Conservation (phyloP, 768 basidiomycete genomes). For the Lactarius psammicola region DNA sequence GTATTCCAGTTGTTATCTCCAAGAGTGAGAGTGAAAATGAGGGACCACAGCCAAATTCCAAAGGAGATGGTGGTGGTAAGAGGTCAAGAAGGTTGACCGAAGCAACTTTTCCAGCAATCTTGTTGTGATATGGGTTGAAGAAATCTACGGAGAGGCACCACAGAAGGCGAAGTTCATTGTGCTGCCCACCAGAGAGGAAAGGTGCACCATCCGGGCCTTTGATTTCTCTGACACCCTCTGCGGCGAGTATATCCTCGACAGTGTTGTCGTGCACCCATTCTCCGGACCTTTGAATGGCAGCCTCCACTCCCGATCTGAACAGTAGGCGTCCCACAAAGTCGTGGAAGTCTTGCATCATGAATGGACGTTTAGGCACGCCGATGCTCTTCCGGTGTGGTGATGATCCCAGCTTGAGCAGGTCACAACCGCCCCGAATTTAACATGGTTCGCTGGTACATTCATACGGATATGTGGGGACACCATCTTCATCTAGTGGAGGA, state of each 20-base stretch:
- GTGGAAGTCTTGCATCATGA: slow-evolving; percentile 2
- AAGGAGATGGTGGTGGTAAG: too few species aligned
- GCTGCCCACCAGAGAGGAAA: slow-evolving; percentile 4
- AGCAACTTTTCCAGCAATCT: slow-evolving; percentile 33
- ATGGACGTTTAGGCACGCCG: slow-evolving; percentile 3
- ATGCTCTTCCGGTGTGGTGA: slow-evolving; percentile 1
- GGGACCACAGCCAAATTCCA: too few species aligned
- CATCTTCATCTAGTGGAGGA: background rate
- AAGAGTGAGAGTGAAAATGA: too few species aligned
- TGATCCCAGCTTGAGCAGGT: slow-evolving; percentile 5
- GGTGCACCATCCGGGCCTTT: slow-evolving; percentile 1
- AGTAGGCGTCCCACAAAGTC: background rate
- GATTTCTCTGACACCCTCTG: background rate
- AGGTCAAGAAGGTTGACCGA: too few species aligned
- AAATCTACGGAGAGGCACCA: slow-evolving; percentile 39
- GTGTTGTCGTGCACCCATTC: background rate
- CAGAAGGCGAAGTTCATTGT: slow-evolving; percentile 27
- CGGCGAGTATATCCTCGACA: slow-evolving; percentile 1
- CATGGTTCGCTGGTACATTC: slow-evolving; percentile 1
- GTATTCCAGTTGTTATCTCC: too few species aligned
- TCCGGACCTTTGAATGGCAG: background rate
- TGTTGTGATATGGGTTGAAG: slow-evolving; percentile 39
- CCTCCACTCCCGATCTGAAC: background rate
- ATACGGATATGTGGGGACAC: background rate
- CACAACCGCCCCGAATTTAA: background rate